phyloP scores from a whole-genome alignment of 2,329 filamentous ascomycete genomes.

The Ophiostoma piceae region DNA sequence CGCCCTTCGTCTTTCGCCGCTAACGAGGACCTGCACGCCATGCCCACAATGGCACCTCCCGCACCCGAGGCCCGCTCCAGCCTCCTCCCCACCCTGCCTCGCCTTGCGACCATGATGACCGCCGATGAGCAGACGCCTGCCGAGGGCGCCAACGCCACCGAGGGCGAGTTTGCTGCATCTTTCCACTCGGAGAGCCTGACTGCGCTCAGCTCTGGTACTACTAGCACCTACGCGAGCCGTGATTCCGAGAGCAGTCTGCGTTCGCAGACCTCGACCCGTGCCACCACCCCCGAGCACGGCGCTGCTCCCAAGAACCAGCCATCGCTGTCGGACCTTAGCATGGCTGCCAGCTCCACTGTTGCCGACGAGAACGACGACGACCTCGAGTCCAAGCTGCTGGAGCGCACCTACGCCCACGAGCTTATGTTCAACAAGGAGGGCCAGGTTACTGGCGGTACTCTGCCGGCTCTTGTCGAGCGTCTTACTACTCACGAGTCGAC shows the following conservation, averaged over 20 bases:
- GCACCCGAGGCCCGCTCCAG: constrained; percentile 1
- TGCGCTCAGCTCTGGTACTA: constrained; percentile 70
- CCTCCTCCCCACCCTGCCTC: constrained; percentile 51
- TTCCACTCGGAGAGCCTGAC: constrained; percentile 65
- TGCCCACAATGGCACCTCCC: constrained; percentile 12
- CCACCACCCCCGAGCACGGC: constrained; percentile 72
- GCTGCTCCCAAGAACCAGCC: constrained; percentile 52
- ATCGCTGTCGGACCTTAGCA: constrained; percentile 64
- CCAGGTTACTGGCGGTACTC: constrained; percentile 85
- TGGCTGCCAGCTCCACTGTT: constrained; percentile 58
- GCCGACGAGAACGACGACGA: constrained; percentile 67
- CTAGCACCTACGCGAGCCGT: constrained; percentile 70
- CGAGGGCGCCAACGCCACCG: constrained; percentile 30
- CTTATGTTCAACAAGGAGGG: constrained; percentile 91
- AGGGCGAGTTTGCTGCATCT: constrained; percentile 47
- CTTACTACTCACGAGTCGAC: constrained; percentile 90
- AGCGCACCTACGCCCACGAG: constrained; percentile 87
- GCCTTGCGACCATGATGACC: constrained; percentile 48
- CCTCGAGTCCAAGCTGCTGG: constrained; percentile 76
- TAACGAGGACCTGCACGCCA: constrained; percentile 35
- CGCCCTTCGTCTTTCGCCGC: constrained; percentile 40
- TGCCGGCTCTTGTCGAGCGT: constrained; percentile 87
- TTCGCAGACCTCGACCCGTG: constrained; percentile 78
- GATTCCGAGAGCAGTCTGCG: constrained; percentile 75
- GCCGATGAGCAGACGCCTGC: constrained; percentile 44